Conservation (phyloP, 352 stramenopile genomes). For the Peronospora farinosa region DNA sequence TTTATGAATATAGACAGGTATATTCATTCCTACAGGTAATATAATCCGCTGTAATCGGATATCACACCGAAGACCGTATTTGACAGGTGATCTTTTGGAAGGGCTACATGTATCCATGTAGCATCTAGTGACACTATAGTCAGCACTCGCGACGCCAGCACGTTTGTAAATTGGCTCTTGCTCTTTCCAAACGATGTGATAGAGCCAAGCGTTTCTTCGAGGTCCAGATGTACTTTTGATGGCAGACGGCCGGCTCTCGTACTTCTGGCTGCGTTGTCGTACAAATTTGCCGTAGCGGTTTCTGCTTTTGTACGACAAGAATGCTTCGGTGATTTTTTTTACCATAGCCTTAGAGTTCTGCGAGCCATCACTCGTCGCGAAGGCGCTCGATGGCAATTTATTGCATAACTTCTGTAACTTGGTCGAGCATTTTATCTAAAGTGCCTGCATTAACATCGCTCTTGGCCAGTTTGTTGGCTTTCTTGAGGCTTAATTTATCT, state of each 20-base stretch:
- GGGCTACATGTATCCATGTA: conserved; percentile 11
- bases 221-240: background rate
- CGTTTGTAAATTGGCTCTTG: too few relatives aligned
- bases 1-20: background rate
- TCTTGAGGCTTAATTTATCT: conserved; percentile 30
- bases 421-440: conserved; percentile 25
- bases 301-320: conserved; percentile 28
- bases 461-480: conserved; percentile 20
- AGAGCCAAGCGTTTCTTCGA: too few relatives aligned
- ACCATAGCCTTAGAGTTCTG: conserved; percentile 37
- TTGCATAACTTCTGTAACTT: conserved; percentile 26
- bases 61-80: conserved; percentile 3
- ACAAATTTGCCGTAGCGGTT: conserved; percentile 3
- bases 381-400: conserved; percentile 34
- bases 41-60: background rate
- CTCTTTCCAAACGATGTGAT: too few relatives aligned
- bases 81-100: conserved; percentile 12
- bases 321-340: conserved; percentile 20
- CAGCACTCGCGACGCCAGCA: too few relatives aligned
- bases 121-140: too few relatives aligned
- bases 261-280: too few relatives aligned
- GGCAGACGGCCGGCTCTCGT: background rate
- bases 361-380: conserved; percentile 45
- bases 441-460: conserved; percentile 14
- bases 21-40: background rate